Conservation (phyloP, 2,329 filamentous ascomycete species). For the Exserohilum rostratum region DNA sequence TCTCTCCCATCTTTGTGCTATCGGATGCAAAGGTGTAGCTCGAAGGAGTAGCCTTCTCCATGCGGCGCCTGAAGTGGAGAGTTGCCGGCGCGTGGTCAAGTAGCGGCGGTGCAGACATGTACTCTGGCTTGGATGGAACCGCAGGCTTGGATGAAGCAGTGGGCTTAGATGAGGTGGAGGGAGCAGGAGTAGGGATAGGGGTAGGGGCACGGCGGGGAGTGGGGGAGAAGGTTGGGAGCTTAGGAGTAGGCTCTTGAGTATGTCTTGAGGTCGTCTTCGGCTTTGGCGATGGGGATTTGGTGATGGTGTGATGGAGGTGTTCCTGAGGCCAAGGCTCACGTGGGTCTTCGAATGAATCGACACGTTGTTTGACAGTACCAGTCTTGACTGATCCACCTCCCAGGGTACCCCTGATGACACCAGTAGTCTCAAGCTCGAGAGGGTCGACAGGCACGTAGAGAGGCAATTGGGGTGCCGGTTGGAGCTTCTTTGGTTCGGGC, state of each 20-base stretch:
- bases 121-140: conserved; percentile 9
- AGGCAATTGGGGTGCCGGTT: conserved; percentile 6
- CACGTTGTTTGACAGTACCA: conserved; percentile 19
- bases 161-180: conserved; percentile 10
- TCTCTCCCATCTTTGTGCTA: conserved; percentile 57
- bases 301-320: conserved; percentile 11
- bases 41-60: conserved; percentile 48
- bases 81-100: conserved; percentile 9
- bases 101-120: conserved; percentile 12
- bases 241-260: conserved; percentile 21
- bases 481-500: conserved; percentile 2
- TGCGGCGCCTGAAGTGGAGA: conserved; percentile 29
- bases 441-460: conserved; percentile 34
- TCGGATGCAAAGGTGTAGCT: conserved; percentile 53
- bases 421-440: conserved; percentile 19
- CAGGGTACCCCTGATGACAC: conserved; percentile 17
- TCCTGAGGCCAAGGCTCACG: conserved; percentile 34
- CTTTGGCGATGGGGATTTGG: conserved; percentile 11
- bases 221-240: conserved; percentile 19
- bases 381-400: conserved; percentile 14
- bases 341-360: conserved; percentile 31
- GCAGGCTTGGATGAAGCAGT: conserved; percentile 13
- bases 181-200: conserved; percentile 6
- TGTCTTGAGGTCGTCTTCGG: conserved; percentile 11
- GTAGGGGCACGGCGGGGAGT: conserved; percentile 15